Evolutionary conservation across 2,329 filamentous ascomycete species (phyloP).

Genomic region (Penicillium sp.): DNA sequence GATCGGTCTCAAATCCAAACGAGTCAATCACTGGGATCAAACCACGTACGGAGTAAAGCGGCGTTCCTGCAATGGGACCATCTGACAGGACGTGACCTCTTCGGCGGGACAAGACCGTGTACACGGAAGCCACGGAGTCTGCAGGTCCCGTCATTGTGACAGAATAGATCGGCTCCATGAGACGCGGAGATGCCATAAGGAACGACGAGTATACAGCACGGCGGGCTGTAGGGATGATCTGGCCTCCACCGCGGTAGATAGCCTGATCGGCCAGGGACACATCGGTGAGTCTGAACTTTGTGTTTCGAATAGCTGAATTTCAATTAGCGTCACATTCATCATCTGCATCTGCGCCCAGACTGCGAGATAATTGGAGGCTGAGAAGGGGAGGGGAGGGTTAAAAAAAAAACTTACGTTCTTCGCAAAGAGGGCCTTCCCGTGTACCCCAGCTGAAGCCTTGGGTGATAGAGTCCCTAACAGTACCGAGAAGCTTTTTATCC

Average conservation of each 20-base stretch:
- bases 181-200: constrained; percentile 89
- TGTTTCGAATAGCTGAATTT: constrained; percentile 81
- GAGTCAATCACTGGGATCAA: constrained; percentile 94
- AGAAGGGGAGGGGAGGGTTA: constrained; percentile 22
- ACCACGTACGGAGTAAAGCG: constrained; percentile 86
- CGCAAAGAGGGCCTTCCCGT: constrained; percentile 90
- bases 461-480: constrained; percentile 85
- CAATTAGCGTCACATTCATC: constrained; percentile 22
- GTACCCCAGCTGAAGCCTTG: constrained; percentile 98
- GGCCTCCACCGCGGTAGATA: constrained; percentile 91
- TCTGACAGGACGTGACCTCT: constrained; percentile 94
- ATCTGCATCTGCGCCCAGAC: constrained; percentile 1
- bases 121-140: constrained; percentile 82
- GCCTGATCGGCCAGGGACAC: constrained; percentile 81
- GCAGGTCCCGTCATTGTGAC: constrained; percentile 92
- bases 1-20: constrained; percentile 96
- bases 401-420: constrained; percentile 73
- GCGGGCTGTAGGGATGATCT: constrained; percentile 93
- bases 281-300: constrained; percentile 95
- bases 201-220: constrained; percentile 94
- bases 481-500: constrained; percentile 84
- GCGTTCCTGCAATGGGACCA: constrained; percentile 88
- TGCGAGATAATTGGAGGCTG: not conserved
- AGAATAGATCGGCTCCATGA: constrained; percentile 95
- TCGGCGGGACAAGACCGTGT: constrained; percentile 85